Evolutionary conservation across 768 basidiomycete species (phyloP), one percentile per base, ranked within the genome.

Genomic region (Hemileccinum rubropunctum): DNA sequence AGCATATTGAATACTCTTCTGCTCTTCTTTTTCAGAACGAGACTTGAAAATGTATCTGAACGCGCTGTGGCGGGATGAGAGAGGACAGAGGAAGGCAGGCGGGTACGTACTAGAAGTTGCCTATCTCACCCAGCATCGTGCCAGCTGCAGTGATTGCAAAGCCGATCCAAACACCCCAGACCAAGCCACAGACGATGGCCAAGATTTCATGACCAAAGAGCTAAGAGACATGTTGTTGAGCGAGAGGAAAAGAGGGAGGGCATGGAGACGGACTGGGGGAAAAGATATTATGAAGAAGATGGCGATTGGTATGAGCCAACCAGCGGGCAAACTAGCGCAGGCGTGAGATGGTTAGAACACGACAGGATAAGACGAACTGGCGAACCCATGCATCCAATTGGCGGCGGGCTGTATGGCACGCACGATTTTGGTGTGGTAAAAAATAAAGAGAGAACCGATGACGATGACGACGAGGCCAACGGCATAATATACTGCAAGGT

Each of bases 201-300:
- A 95, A 76, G 48, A 95, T 88, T 75, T 95, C 94, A 54, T 95
- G 93, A 6, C 94, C 94, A 60, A 94, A 94, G 15, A 95, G 79
- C 79, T 89, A 58, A 3, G 54, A 4, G 48, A 32, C 32, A 8
- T 13, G 38, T 27, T 67, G 39, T 27, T 67, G 39, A 58, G 41
- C 38, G 11, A 14, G 9, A 26, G 10, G 42, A 33, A 14, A 13
- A 40, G 7, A 20, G 38, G 6, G 26, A 52, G 38, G 48, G 38
- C 20, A 36, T 43, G 36, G 27, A 4, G 3, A 67, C 76, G 47
- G 57, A 86, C 83, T 0, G 91, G 91, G 50, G 91, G 91, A 63
- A 94, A 92, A 0, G 90, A 91, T 26, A 94, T 79, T 53, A 94
- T 76, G 62, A 93, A 91, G 32, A 93, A 74, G 45, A 93, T 73